Conservation (phyloP, 73 alveolate genomes). For the Paramecium octaurelia region DNA sequence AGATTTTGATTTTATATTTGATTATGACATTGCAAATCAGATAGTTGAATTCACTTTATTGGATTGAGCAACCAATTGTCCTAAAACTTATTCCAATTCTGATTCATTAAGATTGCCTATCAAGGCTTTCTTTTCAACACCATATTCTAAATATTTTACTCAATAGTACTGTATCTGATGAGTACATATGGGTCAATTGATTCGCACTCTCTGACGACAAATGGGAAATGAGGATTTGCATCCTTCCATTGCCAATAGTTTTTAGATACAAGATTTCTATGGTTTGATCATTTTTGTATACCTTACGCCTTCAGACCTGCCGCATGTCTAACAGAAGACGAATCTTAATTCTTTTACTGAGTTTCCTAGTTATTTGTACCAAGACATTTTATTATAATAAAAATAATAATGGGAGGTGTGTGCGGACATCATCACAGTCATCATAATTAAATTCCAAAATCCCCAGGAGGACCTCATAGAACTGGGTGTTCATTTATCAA, state of each 20-base stretch:
- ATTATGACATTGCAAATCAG: neutral
- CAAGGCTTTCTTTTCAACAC: constrained; percentile 82
- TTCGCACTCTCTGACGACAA: constrained; percentile 86
- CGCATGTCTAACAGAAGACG: constrained; percentile 76
- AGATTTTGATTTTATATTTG: neutral
- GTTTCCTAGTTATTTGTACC: constrained; percentile 74
- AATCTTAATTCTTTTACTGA: constrained; percentile 81
- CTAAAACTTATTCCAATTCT: constrained; percentile 70
- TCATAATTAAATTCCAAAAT: neutral
- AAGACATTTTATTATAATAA: constrained; percentile 66
- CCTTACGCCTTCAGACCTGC: constrained; percentile 72
- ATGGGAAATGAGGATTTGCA: constrained; percentile 76
- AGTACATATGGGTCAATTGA: constrained; percentile 78
- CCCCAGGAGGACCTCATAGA: neutral
- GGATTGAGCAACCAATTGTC: constrained; percentile 68
- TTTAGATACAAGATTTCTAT: constrained; percentile 70
- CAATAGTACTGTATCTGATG: constrained; percentile 69
- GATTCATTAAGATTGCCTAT: constrained; percentile 66
- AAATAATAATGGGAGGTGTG: constrained; percentile 1
- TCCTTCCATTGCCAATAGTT: constrained; percentile 74
- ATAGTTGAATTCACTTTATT: constrained; percentile 57
- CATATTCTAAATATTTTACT: constrained; percentile 54
- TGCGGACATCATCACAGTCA: neutral
- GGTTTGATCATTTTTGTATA: neutral
- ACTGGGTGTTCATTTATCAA: neutral